Conservation (phyloP, 257 asterid species). For the Nicotiana benthamiana region DNA sequence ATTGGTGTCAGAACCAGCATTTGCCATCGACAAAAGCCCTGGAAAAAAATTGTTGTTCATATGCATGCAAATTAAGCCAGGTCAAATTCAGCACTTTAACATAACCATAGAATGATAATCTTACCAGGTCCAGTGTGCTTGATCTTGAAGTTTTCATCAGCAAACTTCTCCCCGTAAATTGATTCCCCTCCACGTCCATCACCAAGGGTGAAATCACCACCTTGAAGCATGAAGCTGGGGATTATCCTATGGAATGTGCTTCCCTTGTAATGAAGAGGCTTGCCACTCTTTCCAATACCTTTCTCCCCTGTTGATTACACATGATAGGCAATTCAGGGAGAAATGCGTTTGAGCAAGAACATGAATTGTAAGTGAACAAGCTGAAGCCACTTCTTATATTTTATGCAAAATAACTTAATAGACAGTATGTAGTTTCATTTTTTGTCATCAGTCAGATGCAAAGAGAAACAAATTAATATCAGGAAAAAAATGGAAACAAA, state of each 20-base stretch:
- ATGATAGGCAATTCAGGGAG: no score
- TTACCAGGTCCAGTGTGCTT: constrained; percentile 95
- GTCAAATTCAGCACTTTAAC: neutral
- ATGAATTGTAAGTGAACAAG: neutral
- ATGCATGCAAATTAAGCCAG: neutral
- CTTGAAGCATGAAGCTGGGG: constrained; percentile 98
- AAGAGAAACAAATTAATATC: neutral
- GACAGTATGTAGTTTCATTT: no score
- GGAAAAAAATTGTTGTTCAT: constrained; percentile 8
- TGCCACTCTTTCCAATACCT: constrained; percentile 78
- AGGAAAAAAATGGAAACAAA: neutral
- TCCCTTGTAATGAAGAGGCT: constrained; percentile 88
- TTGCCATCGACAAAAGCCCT: constrained; percentile 90
- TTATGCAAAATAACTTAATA: neutral
- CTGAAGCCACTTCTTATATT: no score
- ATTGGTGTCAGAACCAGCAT: constrained; percentile 79
- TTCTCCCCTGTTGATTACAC: constrained; percentile 76
- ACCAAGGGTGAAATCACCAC: constrained; percentile 95
- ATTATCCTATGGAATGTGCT: constrained; percentile 86
- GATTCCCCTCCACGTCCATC: constrained; percentile 99
- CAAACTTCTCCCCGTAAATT: constrained; percentile 78
- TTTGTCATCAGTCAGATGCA: neutral
- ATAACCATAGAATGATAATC: neutral
- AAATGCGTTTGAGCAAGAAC: neutral
- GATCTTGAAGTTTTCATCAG: constrained; percentile 92